Percentiles rank a stretch among this genome's conserved stretches.
Evolutionary conservation across 805 yeast genomes (phyloP).

Genomic region (Metschnikowia kunwiensis): DNA sequence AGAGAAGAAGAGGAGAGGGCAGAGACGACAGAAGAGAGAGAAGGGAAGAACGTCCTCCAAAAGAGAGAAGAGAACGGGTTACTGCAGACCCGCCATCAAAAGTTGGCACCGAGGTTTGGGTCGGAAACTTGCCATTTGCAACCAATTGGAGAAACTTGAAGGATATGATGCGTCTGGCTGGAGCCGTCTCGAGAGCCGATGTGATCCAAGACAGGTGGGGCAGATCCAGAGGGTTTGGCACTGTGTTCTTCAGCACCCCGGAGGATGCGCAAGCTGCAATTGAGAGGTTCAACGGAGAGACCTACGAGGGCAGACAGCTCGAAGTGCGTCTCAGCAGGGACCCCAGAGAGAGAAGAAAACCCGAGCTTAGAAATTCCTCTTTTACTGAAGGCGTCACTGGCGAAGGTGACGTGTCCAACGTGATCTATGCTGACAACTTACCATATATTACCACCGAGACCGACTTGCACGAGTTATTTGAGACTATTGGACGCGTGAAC

Average conservation of each 20-base stretch:
- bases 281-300: conserved; percentile 63
- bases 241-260: conserved; percentile 62
- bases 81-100: conserved; percentile 18
- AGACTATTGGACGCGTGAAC: conserved; percentile 71
- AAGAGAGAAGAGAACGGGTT: conserved; percentile 16
- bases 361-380: conserved; percentile 40
- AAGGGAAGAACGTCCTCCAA: conserved; percentile 16
- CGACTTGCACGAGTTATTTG: conserved; percentile 82
- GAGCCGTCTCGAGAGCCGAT: conserved; percentile 80
- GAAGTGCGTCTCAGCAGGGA: conserved; percentile 73
- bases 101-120: conserved; percentile 60
- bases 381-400: conserved; percentile 68
- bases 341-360: conserved; percentile 15
- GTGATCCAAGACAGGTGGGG: conserved; percentile 64
- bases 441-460: conserved; percentile 88
- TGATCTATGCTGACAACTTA: conserved; percentile 68
- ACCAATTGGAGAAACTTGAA: conserved; percentile 80
- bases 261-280: conserved; percentile 75
- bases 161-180: conserved; percentile 76
- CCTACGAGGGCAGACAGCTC: conserved; percentile 69
- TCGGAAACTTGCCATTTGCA: conserved; percentile 81
- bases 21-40: conserved; percentile 16
- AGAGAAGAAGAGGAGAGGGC: conserved; percentile 27
- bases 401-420: conserved; percentile 47
- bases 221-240: conserved; percentile 83